These are phyloP conservation scores for Jamesozyma jinghongensis DNA, from an alignment of 805 yeast species.

Conservation along the genomic window DNA sequence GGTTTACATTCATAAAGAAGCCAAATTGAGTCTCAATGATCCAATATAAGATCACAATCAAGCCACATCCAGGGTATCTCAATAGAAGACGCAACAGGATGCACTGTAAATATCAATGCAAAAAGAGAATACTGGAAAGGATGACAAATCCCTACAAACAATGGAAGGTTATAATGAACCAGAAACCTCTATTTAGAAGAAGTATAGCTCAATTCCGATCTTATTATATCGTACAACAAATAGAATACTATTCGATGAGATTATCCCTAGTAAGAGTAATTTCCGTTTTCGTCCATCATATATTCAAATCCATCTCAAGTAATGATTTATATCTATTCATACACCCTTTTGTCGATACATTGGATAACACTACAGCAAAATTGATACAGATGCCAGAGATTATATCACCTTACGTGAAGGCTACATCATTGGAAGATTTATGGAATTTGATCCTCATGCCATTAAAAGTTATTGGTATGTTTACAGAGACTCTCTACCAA, in stretches of 20 bases:
- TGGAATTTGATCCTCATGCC: not conserved
- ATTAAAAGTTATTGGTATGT: no score
- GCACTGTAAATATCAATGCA: not conserved
- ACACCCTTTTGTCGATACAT: not conserved
- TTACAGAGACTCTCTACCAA: no score
- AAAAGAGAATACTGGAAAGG: conserved; percentile 1
- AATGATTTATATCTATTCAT: not conserved
- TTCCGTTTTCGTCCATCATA: not conserved
- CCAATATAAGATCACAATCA: conserved; percentile 1
- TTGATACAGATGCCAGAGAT: not conserved
- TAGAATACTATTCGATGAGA: not conserved
- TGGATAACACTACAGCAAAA: not conserved
- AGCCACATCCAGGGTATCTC: conserved; percentile 1
- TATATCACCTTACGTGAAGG: not conserved
- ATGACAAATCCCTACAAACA: not conserved
- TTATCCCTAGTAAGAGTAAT: not conserved
- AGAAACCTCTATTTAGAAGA: not conserved
- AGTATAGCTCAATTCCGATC: not conserved
- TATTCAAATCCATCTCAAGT: not conserved
- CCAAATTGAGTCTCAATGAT: no score
- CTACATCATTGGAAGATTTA: not conserved
- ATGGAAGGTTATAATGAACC: not conserved
- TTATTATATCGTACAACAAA: not conserved
- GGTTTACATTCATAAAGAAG: no score
- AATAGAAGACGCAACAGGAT: not conserved